Conservation (phyloP, 2,329 filamentous ascomycete species). For the Fusarium protoensiforme region DNA sequence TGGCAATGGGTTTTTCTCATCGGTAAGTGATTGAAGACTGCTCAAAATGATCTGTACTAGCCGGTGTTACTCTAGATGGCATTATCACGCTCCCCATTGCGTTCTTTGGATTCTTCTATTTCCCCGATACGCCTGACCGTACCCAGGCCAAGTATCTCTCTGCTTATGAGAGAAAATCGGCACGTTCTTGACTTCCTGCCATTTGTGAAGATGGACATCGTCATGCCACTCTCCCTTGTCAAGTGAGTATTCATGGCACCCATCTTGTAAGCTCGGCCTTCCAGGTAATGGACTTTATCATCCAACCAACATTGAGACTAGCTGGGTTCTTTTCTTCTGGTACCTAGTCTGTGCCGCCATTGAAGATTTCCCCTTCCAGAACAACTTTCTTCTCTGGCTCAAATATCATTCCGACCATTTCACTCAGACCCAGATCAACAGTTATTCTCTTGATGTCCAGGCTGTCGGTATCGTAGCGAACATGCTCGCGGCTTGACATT, state of each 20-base stretch:
- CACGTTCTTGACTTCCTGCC: conserved; percentile 44
- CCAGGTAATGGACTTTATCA: accelerated
- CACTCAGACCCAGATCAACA: conserved; percentile 40
- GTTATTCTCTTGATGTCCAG: conserved; percentile 39
- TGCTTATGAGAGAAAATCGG: conserved; percentile 46
- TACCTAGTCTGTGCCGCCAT: conserved; percentile 40
- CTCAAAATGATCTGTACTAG: accelerated
- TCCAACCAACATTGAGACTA: background rate
- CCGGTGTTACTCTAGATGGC: conserved; percentile 15
- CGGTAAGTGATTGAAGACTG: background rate
- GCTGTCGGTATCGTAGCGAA: conserved; percentile 41
- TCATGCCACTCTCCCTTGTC: conserved; percentile 42
- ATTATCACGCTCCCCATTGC: conserved; percentile 39
- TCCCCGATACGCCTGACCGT: conserved; percentile 46
- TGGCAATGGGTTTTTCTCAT: conserved; percentile 60
- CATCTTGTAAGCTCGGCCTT: conserved; percentile 41
- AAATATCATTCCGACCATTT: conserved; percentile 35
- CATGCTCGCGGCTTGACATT: conserved; percentile 33
- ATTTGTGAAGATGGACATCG: conserved; percentile 48
- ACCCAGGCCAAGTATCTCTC: conserved; percentile 49
- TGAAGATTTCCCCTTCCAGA: conserved; percentile 37
- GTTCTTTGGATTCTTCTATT: conserved; percentile 36
- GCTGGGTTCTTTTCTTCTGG: conserved; percentile 53
- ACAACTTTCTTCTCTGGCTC: conserved; percentile 40
- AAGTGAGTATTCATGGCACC: conserved; percentile 43